Evolutionary conservation across 805 yeast genomes (phyloP).

Genomic region (Teunomyces funiuensis): DNA sequence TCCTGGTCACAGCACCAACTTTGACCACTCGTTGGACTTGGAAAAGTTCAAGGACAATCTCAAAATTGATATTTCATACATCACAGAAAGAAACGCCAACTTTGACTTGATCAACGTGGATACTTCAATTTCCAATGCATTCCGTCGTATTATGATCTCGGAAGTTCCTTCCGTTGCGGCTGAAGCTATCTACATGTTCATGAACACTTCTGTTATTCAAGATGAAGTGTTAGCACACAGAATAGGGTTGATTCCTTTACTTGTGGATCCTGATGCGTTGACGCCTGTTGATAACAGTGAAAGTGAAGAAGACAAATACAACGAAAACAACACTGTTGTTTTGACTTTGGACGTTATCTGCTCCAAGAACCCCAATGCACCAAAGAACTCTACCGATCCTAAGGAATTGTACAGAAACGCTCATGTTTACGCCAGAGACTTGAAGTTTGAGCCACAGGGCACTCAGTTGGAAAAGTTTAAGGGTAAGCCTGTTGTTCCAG

Average conservation of each 20-base stretch:
- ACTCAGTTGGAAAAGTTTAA: conserved; percentile 73
- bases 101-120: conserved; percentile 87
- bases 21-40: conserved; percentile 77
- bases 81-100: conserved; percentile 70
- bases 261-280: conserved; percentile 85
- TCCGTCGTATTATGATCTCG: conserved; percentile 93
- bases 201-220: conserved; percentile 94
- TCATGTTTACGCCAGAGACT: conserved; percentile 83
- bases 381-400: conserved; percentile 76
- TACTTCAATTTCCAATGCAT: conserved; percentile 93
- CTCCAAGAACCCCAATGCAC: conserved; percentile 81
- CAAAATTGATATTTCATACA: conserved; percentile 63
- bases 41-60: conserved; percentile 71
- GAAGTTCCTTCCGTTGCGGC: conserved; percentile 97
- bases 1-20: conserved; percentile 75
- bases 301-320: conserved; percentile 65
- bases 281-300: conserved; percentile 73
- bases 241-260: conserved; percentile 88
- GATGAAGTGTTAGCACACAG: conserved; percentile 97
- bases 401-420: conserved; percentile 80
- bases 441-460: conserved; percentile 91
- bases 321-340: conserved; percentile 88
- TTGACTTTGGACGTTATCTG: conserved; percentile 79
- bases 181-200: conserved; percentile 85
- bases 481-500: conserved; percentile 64